Base-by-base conservation (phyloP, 768 basidiomycete genomes). In the Sarcomyxa edulis region DNA sequence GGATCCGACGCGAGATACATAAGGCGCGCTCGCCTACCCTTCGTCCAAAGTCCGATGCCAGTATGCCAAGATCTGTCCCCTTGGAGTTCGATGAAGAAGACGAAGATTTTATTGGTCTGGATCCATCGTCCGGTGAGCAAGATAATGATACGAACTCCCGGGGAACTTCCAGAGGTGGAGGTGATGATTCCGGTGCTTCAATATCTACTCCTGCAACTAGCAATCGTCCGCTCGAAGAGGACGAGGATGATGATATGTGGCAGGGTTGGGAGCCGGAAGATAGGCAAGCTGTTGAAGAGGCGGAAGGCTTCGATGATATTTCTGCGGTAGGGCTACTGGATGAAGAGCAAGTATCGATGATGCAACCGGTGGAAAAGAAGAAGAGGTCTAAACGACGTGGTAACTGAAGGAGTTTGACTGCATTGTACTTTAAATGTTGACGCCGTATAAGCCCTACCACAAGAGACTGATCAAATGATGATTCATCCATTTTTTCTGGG, bases 1-100 rank as follows among this genome's bases (percentile, higher is more conserved):
- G 78, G 9, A 64, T 87, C 11, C 58, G 74, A 15, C 58, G 78
- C 31, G 79, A 78, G 59, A 67, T 84, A 37, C 54, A 66, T 16
- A 68, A 66, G 37, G 74, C 72, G 3, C 62, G 74, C 2, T 71
- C 72, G 7, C 73, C 77, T 16, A 54, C 52, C 40, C 48, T 65
- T 18, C 48, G 47, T 18, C 53, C 58, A 3, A 46, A 51, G 8
- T 45, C 46, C 19, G 61, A 56, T 31, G 48, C 45, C 36, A 38
- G 37, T 33, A 37, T 33, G 19, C 36, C 27, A 30, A 64, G 61
- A 0, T 49, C 55, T 1, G 74, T 74, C 11, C 69, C 65, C 14
- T 51, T 69, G 14, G 54, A 59, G 37, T 74, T 78, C 35, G 68
- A 67, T 0, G 68, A 68, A 9, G 65, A 78, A 42, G 83, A 84